These are phyloP conservation scores for Glebionis coronaria DNA, from an alignment of 129 eudicot genomes.

Conservation along the genomic window DNA sequence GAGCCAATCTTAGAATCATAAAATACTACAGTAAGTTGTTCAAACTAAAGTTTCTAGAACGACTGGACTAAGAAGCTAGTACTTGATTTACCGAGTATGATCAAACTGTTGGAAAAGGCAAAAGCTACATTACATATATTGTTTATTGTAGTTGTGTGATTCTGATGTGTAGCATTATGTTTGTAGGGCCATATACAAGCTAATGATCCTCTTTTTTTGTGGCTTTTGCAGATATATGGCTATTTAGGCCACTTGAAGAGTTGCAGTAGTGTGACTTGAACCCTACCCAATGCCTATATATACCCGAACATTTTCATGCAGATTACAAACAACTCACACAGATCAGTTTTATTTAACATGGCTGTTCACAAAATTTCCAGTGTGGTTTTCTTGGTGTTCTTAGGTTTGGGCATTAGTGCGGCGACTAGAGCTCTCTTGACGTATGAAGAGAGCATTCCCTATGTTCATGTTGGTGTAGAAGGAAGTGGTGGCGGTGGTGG, in stretches of 20 bases:
- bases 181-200: slow-evolving; percentile 2
- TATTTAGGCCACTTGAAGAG: slow-evolving; percentile 7
- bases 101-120: no score
- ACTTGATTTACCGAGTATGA: not conserved
- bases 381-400: slow-evolving; percentile 51
- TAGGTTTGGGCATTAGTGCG: slow-evolving; percentile 54
- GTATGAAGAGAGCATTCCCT: slow-evolving; percentile 24
- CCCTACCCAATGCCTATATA: slow-evolving; percentile 32
- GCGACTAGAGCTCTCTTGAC: slow-evolving; percentile 67
- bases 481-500: slow-evolving; percentile 51
- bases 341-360: slow-evolving; percentile 34
- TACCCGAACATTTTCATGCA: slow-evolving; percentile 25
- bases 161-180: slow-evolving; percentile 17
- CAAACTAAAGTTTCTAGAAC: slow-evolving; percentile 17
- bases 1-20: no score
- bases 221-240: not conserved
- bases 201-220: slow-evolving; percentile 2
- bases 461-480: slow-evolving; percentile 27
- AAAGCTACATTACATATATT: no score
- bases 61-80: slow-evolving; percentile 7
- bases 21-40: not conserved
- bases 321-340: slow-evolving; percentile 16
- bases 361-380: slow-evolving; percentile 34
- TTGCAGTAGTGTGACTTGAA: slow-evolving; percentile 8
- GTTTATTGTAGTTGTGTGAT: not conserved